Evolutionary conservation across 2,329 filamentous ascomycete species (phyloP), one percentile per base, ranked within the genome.

Genomic region (Stagonosporopsis cucurbitacearum): DNA sequence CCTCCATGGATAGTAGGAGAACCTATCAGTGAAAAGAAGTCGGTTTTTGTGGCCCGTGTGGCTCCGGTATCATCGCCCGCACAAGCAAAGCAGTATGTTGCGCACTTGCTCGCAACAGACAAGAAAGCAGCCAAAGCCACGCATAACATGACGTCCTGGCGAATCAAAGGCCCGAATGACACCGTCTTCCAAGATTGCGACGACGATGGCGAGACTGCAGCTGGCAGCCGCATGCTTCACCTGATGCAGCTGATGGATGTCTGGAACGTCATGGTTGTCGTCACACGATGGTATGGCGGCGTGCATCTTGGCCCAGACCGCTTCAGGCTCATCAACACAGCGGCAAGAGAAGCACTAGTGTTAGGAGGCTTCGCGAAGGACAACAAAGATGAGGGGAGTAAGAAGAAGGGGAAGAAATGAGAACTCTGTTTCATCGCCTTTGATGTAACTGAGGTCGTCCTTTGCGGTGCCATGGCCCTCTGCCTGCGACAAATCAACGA

Each of bases 121-220:
- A 92, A 90, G 77, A 92, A 90, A 65, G 88, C 92, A 32, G 88
- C 92, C n/a, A 81, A 84, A 42, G 95, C 95, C 4, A 92, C 94
- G 57, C 95, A 99, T 75, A 98, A 98, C 75, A 97, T 99, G 71
- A 93, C 89, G 19, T 94, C 94, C 1, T 98, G 92, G 91, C 86
- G 95, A 11, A 93, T 98, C 50, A 85, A 84, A 26, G 85, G 84
- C 0, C 70, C 76, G 4, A 82, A 80, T 53, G 78, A 77, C 60
- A 79, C 80, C 4, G 83, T 82, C 46, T 92, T 88, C 64, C 93
- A 98, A 75, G 95, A 99, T 76, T 97, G 89, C 71, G 91, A 99
- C 68, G 95, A 99, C 68, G 95, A 99, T 73, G 95, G 95, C 2
- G 95, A 99, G 81, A 90, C 90, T 23, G 95, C 95, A 6, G 95